Percentiles rank a stretch among this genome's conserved stretches.
These are phyloP conservation scores for Pyrenochaeta sp. DNA, from an alignment of 2,329 filamentous ascomycete genomes.

Conservation along the genomic window DNA sequence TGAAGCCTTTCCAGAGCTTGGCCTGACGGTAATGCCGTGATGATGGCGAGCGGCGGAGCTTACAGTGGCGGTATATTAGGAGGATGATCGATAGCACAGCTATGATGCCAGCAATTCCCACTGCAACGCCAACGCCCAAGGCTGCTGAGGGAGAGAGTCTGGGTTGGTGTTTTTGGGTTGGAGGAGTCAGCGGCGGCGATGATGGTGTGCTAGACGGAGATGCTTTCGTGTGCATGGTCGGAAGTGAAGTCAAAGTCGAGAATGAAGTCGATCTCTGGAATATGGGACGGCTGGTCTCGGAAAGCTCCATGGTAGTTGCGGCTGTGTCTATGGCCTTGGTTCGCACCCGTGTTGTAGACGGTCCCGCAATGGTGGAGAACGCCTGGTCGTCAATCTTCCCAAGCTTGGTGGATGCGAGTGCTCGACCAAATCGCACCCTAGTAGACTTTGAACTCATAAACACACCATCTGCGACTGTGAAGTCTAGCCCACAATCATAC, in stretches of 20 bases:
- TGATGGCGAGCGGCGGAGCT: conserved; percentile 4
- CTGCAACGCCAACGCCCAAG: conserved; percentile 23
- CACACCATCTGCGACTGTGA: background rate
- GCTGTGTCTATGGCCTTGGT: background rate
- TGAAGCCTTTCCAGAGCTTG: conserved; percentile 28
- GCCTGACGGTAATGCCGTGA: conserved; percentile 16
- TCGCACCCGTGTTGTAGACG: background rate
- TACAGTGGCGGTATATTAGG: conserved; percentile 18
- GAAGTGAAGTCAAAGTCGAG: background rate
- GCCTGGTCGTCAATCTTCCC: conserved; percentile 7
- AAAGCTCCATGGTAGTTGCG: background rate
- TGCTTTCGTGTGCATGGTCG: too few relatives aligned
- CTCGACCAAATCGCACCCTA: conserved; percentile 6
- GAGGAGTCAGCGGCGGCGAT: background rate
- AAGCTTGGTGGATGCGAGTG: conserved; percentile 3
- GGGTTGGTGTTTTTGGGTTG: background rate
- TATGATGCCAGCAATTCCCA: conserved; percentile 19
- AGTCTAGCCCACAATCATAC: background rate
- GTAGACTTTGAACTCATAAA: conserved; percentile 5
- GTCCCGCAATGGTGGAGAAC: conserved; percentile 8
- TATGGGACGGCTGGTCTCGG: too few relatives aligned
- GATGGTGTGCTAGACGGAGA: background rate
- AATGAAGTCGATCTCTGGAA: too few relatives aligned
- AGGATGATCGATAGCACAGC: conserved; percentile 8
- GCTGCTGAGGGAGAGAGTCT: conserved; percentile 17